Evolutionary conservation across 768 basidiomycete species (phyloP).

Genomic region (Gautieria morchelliformis): DNA sequence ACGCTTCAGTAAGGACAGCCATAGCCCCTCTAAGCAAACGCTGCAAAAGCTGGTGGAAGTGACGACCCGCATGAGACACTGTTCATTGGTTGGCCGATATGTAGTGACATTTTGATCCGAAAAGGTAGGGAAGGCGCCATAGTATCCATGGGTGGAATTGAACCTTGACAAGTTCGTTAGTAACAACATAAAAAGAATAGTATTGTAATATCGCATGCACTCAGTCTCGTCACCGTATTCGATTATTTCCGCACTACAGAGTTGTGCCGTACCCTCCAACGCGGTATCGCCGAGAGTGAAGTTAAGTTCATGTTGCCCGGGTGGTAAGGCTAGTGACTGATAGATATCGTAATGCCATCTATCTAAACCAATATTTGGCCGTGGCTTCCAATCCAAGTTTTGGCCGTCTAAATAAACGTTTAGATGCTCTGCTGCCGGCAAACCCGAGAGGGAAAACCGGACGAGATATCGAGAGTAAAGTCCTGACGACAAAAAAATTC

Average conservation of each 20-base stretch:
- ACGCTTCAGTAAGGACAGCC: conserved; percentile 51
- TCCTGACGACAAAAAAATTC: conserved; percentile 55
- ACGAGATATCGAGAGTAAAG: conserved; percentile 49
- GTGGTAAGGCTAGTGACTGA: conserved; percentile 28
- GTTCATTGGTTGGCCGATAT: conserved; percentile 77
- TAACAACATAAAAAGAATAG: conserved; percentile 5
- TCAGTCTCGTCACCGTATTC: conserved; percentile 60
- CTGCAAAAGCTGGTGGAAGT: conserved; percentile 65
- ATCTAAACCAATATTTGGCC: conserved; percentile 49
- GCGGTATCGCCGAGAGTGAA: conserved; percentile 44
- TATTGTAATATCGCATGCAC: conserved; percentile 33
- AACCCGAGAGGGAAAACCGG: conserved; percentile 64
- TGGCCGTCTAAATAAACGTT: conserved; percentile 50
- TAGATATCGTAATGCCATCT: conserved; percentile 69
- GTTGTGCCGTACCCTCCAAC: conserved; percentile 48
- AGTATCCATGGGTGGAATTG: conserved; percentile 42
- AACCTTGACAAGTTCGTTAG: conserved; percentile 36
- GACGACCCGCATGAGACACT: conserved; percentile 73
- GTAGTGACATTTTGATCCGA: conserved; percentile 54
- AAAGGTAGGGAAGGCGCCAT: conserved; percentile 70
- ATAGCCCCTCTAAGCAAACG: conserved; percentile 65
- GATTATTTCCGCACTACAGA: conserved; percentile 68
- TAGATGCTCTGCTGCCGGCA: conserved; percentile 46
- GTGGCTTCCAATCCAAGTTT: conserved; percentile 51
- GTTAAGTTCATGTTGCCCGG: conserved; percentile 47